A percentile compares a stretch with the other conserved stretches of the same genome.
Conservation (phyloP, 2,329 filamentous ascomycete species). For the Neofusicoccum umdonicola region DNA sequence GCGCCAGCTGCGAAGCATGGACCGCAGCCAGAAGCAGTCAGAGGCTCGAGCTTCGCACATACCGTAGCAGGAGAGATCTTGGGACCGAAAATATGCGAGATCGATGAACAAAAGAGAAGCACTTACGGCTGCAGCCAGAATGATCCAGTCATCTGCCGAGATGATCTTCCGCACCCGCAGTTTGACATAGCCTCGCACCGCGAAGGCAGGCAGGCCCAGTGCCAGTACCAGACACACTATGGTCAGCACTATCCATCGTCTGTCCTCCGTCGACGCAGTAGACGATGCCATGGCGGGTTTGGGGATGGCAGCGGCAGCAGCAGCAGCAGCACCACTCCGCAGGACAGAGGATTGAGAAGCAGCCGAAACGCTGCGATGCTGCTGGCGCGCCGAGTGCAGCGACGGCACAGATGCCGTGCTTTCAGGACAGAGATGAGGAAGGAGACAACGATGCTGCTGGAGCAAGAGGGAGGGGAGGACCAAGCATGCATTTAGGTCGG, state of each 20-base stretch:
- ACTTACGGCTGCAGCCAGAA: background rate
- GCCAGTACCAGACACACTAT: conserved; percentile 1
- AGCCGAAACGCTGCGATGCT: background rate
- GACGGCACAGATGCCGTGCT: background rate
- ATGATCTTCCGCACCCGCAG: background rate
- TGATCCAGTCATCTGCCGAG: conserved; percentile 3
- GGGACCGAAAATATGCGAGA: background rate
- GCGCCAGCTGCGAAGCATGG: background rate
- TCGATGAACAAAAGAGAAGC: background rate
- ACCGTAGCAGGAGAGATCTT: background rate
- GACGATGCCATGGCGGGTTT: background rate
- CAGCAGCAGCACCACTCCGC: background rate
- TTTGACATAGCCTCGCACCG: background rate
- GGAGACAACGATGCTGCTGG: no score
- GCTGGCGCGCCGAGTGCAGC: background rate
- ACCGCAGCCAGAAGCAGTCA: background rate
- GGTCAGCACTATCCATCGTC: conserved; percentile 3
- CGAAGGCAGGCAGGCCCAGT: background rate
- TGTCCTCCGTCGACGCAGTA: background rate
- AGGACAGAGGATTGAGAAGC: background rate
- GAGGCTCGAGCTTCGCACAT: conserved; percentile 5
- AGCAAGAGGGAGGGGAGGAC: background rate
- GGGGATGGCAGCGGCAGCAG: background rate
- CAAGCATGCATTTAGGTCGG: background rate
- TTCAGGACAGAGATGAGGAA: background rate